Evolutionary conservation across 2,329 filamentous ascomycete species (phyloP), one percentile per base, ranked within the genome.

Genomic region (Diaporthe destruens): DNA sequence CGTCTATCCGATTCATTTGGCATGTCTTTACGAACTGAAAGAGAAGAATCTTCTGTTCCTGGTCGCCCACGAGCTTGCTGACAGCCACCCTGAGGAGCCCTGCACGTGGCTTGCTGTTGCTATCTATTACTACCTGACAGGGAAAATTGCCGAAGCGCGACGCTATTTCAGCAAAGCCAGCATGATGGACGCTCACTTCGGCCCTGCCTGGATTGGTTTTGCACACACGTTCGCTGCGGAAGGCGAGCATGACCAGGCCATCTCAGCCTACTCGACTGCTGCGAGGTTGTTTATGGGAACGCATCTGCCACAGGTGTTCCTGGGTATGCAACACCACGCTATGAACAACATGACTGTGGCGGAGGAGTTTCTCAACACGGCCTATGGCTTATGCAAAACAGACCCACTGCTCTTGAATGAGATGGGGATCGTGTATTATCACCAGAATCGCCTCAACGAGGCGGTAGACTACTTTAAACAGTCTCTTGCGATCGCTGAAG

Each of bases 241-340:
- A 81, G 96, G 96, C 68, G 96, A 99, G 82, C 95, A 98, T 81
- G 96, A 99, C 81, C 96, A 99, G 83, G 96, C 96, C 61, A 98
- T 99, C 75, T 97, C 95, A 11, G 96, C 97, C 0, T 99, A 99
- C 84, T 97, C 94, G 39, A 99, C 96, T 0, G 96, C 96, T 0
- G 96, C 96, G 2, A 89, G 96, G 51, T 85, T 99, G 0, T 99
- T 99, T 82, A 97, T 98, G 86, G 96, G 96, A 51, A 98, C 96
- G 0, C 97, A 99, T 81, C 87, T 99, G 1, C 96, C 96, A 0
- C 96, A 98, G 79, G 90, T 99, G 3, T 99, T 98, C 81, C 85
- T 99, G 34, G 96, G 97, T 8, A 99, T 99, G 96, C 97, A 99
- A 81, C 97, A 99, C 82, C 92, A 98, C 61, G 94, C 96, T 23